Conservation (phyloP, 1,139 yeast species). For the Kodamaea arcana region DNA sequence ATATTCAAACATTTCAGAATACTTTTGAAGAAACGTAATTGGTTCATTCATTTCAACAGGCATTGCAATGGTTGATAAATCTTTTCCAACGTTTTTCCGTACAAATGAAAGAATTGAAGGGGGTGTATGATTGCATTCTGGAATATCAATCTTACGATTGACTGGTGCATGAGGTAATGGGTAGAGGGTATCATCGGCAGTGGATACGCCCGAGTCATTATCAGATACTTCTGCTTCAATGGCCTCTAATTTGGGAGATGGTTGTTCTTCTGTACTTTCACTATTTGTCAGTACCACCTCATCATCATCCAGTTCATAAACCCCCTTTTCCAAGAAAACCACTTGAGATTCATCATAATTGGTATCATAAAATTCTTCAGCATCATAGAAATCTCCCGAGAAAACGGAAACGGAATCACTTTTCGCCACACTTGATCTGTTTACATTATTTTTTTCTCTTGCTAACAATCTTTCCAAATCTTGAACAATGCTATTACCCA, state of each 20-base stretch:
- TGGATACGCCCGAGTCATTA: too few species aligned
- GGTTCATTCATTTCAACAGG: conserved; percentile 96
- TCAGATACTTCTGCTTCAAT: neutral
- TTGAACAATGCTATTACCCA: conserved; percentile 2
- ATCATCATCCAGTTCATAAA: conserved; percentile 14
- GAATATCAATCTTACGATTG: conserved; percentile 58
- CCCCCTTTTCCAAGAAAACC: conserved; percentile 25
- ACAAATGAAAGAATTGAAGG: conserved; percentile 78
- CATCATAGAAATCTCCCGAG: conserved; percentile 60
- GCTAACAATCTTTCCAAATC: conserved; percentile 19
- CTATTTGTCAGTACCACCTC: conserved; percentile 14
- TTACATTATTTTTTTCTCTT: conserved; percentile 10
- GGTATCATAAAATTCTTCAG: conserved; percentile 47
- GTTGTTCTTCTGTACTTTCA: conserved; percentile 5
- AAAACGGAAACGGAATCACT: conserved; percentile 14
- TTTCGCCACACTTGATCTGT: neutral
- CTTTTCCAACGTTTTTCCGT: conserved; percentile 90
- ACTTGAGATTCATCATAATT: conserved; percentile 30
- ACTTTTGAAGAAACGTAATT: conserved; percentile 70
- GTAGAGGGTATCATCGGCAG: conserved; percentile 41
- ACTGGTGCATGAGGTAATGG: conserved; percentile 61
- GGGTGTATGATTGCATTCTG: conserved; percentile 60
- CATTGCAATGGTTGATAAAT: conserved; percentile 80
- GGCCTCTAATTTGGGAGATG: neutral
- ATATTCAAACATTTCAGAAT: conserved; percentile 78